Evolutionary conservation across 805 yeast genomes (phyloP), one percentile per base, ranked within the genome.

Genomic region (Wickerhamomyces bisporus): DNA sequence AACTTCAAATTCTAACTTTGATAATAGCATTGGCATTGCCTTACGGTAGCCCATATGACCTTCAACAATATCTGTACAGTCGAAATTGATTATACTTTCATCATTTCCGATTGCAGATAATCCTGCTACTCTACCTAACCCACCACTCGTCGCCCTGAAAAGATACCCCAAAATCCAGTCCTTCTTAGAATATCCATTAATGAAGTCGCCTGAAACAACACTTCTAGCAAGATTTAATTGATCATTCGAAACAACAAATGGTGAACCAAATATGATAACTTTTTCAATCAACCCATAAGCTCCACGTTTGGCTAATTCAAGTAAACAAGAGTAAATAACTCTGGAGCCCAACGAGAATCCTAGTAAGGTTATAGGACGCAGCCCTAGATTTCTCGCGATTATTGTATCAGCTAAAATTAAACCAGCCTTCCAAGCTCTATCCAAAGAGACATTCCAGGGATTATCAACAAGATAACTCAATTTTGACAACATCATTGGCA

Each of bases 31-130:
- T 1, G 99, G 99, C 74, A 93, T 87, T 11, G 87, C 88, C 44
- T 82, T 82, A 65, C 98, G 82, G 62, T 93, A 93, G n/a, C 84
- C 87, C 96, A 93, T 86, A 65, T 93, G 98, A 1, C 98, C 98
- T 43, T 84, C 88, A 4, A 91, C 96, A 37, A 70, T 52, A 15
- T 80, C 87, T 0, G 98, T 85, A 53, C 95, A 86, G 55, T 93
- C 94, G 45, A 82, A 71, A 59, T 91, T 91, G 47, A 88, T 95
- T 23, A 93, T 68, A 0, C 81, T 85, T 18, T 73, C 69, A 16
- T 77, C 64, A 33, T 62, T 67, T 38, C 77, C 81, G 26, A 91
- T 73, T 5, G 89, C 81, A 0, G 95, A 80, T 21, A 93, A 68
- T 0, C 98, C 98, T 5, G 91, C 88, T 31, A 93, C 93, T n/a